phyloP scores from a whole-genome alignment of 208 protist species.

The Herpetomonas tarakana region DNA sequence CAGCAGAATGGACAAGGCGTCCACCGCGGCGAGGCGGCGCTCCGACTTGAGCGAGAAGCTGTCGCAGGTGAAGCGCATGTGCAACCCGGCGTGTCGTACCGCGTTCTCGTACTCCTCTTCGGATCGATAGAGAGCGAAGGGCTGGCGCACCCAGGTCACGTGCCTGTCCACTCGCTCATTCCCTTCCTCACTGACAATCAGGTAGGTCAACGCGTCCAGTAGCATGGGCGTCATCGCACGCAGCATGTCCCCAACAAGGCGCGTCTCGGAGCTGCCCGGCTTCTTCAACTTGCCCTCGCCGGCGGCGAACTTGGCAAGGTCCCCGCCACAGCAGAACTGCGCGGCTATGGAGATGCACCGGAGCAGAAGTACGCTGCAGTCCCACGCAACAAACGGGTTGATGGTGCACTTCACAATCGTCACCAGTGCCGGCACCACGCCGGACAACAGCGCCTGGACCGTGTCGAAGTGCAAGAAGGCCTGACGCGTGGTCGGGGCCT shows the following conservation, averaged over 20 bases:
- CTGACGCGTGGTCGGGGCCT: conserved; percentile 19
- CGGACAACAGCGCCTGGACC: conserved; percentile 30
- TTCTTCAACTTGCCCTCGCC: not conserved
- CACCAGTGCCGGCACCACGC: conserved; percentile 45
- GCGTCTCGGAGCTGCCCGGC: not conserved
- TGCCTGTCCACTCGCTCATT: too few species aligned
- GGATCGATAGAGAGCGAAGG: too few species aligned
- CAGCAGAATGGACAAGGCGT: not conserved
- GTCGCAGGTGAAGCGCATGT: too few species aligned
- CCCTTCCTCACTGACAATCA: too few species aligned
- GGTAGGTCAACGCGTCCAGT: too few species aligned
- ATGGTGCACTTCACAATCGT: conserved; percentile 56
- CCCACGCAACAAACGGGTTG: conserved; percentile 64
- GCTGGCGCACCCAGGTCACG: too few species aligned
- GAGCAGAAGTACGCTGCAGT: conserved; percentile 61
- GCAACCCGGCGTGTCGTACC: too few species aligned
- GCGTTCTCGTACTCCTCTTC: too few species aligned
- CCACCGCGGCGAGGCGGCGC: not conserved
- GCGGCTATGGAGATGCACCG: conserved; percentile 50
- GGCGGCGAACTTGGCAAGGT: not conserved
- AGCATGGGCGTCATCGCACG: too few species aligned
- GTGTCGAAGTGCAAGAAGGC: conserved; percentile 29
- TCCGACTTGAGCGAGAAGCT: not conserved
- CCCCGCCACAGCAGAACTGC: conserved; percentile 14
- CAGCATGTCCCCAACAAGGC: too few species aligned